A percentile compares a stretch with the other conserved stretches of the same genome.
phyloP scores from a whole-genome alignment of 768 basidiomycete species.

The Udeniomyces megalosporus region DNA sequence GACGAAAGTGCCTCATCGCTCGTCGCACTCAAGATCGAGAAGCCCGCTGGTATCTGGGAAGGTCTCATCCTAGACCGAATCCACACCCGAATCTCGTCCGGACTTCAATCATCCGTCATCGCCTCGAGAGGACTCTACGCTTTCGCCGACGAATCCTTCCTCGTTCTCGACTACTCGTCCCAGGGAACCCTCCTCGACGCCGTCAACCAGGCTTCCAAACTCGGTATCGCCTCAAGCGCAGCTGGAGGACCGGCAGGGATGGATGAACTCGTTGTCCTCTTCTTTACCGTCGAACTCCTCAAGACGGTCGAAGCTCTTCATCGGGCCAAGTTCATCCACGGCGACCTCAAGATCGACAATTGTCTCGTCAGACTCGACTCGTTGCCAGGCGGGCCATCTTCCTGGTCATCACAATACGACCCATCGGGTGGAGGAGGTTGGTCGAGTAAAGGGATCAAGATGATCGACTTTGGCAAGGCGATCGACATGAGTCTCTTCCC shows the following conservation, averaged over 20 bases:
- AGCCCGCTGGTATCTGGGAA: constrained; percentile 81
- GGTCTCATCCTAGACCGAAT: constrained; percentile 67
- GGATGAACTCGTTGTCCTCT: constrained; percentile 84
- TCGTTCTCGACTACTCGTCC: constrained; percentile 69
- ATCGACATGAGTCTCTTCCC: constrained; percentile 77
- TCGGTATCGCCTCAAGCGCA: constrained; percentile 42
- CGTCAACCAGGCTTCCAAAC: constrained; percentile 63
- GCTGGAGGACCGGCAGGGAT: constrained; percentile 44
- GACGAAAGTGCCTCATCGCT: constrained; percentile 42
- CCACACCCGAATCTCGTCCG: constrained; percentile 47
- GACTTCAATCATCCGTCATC: constrained; percentile 53
- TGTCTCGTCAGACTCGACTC: constrained; percentile 63
- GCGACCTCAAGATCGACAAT: constrained; percentile 98
- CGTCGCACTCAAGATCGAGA: constrained; percentile 81
- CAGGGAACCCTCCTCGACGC: constrained; percentile 86
- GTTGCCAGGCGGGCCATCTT: constrained; percentile 43
- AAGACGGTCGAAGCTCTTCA: constrained; percentile 72
- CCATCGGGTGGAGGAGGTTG: constrained; percentile 68
- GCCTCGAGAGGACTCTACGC: constrained; percentile 62
- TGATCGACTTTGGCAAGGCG: constrained; percentile 95
- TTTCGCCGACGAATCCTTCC: constrained; percentile 74
- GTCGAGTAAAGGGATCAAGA: constrained; percentile 67
- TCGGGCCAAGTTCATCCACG: constrained; percentile 71
- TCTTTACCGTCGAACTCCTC: constrained; percentile 84
- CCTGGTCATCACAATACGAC: constrained; percentile 63